Percentiles rank a stretch among this genome's conserved stretches.
phyloP scores from a whole-genome alignment of 352 stramenopile species.

The Phytophthora macrochlamydospora region DNA sequence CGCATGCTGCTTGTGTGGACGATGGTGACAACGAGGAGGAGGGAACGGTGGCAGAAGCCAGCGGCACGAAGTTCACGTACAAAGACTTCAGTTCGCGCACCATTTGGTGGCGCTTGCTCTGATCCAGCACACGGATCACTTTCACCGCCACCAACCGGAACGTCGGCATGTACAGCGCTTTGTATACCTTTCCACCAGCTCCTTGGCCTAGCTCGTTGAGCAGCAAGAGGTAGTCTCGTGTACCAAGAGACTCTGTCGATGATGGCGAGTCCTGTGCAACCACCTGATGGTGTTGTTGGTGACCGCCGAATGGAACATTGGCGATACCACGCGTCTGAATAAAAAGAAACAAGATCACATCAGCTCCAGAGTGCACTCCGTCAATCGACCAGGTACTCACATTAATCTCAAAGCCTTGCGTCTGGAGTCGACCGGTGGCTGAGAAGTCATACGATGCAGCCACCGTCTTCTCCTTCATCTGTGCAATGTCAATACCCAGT shows the following conservation, averaged over 20 bases:
- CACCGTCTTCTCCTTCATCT: conserved; percentile 63
- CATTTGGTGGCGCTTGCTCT: conserved; percentile 90
- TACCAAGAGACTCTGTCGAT: conserved; percentile 35
- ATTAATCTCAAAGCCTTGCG: conserved; percentile 87
- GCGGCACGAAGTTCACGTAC: conserved; percentile 80
- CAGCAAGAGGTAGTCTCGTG: conserved; percentile 70
- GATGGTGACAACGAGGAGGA: conserved; percentile 6
- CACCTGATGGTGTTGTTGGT: conserved; percentile 10
- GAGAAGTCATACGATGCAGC: conserved; percentile 85
- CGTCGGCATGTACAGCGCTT: conserved; percentile 89
- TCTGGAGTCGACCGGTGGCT: conserved; percentile 71
- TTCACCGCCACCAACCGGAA: conserved; percentile 91
- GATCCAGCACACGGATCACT: conserved; percentile 88
- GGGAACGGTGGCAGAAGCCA: conserved; percentile 44
- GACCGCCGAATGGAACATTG: conserved; percentile 61
- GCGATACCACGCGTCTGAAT: conserved; percentile 75
- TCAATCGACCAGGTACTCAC: conserved; percentile 32
- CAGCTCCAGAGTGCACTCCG: neutral
- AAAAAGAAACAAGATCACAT: conserved; percentile 8
- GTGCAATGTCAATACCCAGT: conserved; percentile 68
- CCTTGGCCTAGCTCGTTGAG: conserved; percentile 82
- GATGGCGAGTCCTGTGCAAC: conserved; percentile 18
- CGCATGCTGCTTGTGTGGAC: conserved; percentile 50
- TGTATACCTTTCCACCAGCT: conserved; percentile 89
- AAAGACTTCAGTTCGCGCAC: conserved; percentile 87